Evolutionary conservation across 2,329 filamentous ascomycete genomes (phyloP).

Genomic region (Ambrosiella xylebori): DNA sequence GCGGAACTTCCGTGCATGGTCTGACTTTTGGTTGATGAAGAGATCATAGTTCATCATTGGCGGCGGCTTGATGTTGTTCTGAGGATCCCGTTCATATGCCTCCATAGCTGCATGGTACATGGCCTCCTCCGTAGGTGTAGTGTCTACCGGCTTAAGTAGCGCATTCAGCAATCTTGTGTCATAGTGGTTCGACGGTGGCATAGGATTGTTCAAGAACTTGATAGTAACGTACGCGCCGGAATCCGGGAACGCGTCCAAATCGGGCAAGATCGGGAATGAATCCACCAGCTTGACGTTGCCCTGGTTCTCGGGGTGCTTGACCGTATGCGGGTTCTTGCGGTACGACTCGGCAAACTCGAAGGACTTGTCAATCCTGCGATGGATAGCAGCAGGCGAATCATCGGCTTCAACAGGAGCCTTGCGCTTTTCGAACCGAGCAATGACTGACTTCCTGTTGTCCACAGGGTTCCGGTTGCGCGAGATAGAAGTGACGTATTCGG

Average conservation of each 20-base stretch:
- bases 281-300: slow-evolving; percentile 37
- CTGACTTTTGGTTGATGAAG: slow-evolving; percentile 36
- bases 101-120: slow-evolving; percentile 33
- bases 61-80: slow-evolving; percentile 36
- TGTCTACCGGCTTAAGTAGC: slow-evolving; percentile 42
- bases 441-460: slow-evolving; percentile 11
- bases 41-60: slow-evolving; percentile 49
- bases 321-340: slow-evolving; percentile 34
- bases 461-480: slow-evolving; percentile 21
- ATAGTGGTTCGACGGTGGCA: slow-evolving; percentile 34
- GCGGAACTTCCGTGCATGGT: slow-evolving; percentile 37
- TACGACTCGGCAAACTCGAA: slow-evolving; percentile 38
- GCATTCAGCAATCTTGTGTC: slow-evolving; percentile 44
- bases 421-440: slow-evolving; percentile 21
- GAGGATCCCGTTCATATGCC: slow-evolving; percentile 39
- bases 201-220: slow-evolving; percentile 51
- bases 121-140: slow-evolving; percentile 35
- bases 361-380: slow-evolving; percentile 47
- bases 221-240: slow-evolving; percentile 51
- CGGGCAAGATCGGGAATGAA: slow-evolving; percentile 44
- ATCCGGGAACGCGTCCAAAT: slow-evolving; percentile 52
- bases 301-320: slow-evolving; percentile 42
- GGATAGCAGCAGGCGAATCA: slow-evolving; percentile 48
- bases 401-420: slow-evolving; percentile 40
- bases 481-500: slow-evolving; percentile 73